Conservation (phyloP, 2,329 filamentous ascomycete species). For the Botryotinia globosa region DNA sequence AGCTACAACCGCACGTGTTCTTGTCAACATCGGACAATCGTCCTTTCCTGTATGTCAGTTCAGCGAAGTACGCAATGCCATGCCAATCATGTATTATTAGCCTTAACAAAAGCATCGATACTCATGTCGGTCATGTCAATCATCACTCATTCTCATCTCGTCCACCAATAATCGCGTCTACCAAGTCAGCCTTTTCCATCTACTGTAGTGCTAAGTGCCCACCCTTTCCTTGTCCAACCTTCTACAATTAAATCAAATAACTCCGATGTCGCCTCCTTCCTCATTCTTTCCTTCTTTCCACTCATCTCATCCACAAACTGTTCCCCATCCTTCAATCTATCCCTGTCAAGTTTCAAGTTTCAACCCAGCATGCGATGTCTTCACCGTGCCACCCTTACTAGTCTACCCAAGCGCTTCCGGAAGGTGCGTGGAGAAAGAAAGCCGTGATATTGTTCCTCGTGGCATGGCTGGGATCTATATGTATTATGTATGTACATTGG, state of each 20-base stretch:
- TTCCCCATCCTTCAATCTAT: neutral
- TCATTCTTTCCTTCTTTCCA: slow-evolving; percentile 1
- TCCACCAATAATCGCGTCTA: neutral
- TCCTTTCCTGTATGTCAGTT: neutral
- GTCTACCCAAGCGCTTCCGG: neutral
- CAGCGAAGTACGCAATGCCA: neutral
- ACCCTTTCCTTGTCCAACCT: neutral
- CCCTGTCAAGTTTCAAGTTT: too few species aligned
- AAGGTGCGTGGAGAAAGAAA: slow-evolving; percentile 14
- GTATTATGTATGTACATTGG: neutral
- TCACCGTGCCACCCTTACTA: slow-evolving; percentile 12
- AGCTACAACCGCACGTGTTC: neutral
- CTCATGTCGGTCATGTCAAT: neutral
- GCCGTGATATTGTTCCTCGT: slow-evolving; percentile 1
- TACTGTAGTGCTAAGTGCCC: too few species aligned
- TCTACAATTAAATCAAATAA: neutral
- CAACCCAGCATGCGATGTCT: neutral
- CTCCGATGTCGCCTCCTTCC: slow-evolving; percentile 13
- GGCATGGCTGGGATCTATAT: neutral
- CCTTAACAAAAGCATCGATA: neutral
- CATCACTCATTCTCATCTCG: neutral
- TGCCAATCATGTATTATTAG: neutral
- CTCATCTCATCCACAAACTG: neutral
- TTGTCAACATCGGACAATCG: neutral
- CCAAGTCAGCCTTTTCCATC: neutral